These are phyloP conservation scores for Lanmaoa pseudosensibilis DNA, from an alignment of 768 basidiomycete genomes.

Conservation along the genomic window DNA sequence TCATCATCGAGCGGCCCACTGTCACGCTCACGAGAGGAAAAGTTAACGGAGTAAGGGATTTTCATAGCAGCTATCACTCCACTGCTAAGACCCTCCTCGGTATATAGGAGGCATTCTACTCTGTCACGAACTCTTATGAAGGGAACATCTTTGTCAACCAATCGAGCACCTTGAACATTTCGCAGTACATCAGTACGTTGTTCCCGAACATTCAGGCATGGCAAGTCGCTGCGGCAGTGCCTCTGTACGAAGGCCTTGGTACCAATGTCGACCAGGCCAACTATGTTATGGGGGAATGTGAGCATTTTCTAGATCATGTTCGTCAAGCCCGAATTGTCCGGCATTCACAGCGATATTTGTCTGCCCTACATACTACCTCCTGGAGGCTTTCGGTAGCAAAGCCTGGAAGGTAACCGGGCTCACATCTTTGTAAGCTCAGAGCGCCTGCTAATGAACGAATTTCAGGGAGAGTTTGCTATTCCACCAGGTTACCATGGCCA, in stretches of 20 bases:
- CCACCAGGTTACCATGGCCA: slow-evolving; percentile 5
- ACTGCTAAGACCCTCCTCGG: not conserved
- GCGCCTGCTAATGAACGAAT: not conserved
- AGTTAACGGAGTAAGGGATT: slow-evolving; percentile 6
- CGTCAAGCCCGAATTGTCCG: not conserved
- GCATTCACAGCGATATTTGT: slow-evolving; percentile 1
- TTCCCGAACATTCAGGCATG: not conserved
- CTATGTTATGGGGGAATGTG: slow-evolving; percentile 3
- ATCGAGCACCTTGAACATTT: not conserved
- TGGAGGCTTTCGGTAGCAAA: not conserved
- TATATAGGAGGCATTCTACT: slow-evolving; percentile 2
- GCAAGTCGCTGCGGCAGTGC: not conserved
- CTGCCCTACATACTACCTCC: slow-evolving; percentile 6
- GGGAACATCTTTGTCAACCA: slow-evolving; percentile 1
- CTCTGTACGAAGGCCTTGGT: not conserved
- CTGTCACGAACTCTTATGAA: slow-evolving; percentile 6
- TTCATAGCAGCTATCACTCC: not conserved
- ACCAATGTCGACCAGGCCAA: not conserved
- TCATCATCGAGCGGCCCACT: slow-evolving; percentile 5
- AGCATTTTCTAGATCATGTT: not conserved
- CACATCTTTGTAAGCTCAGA: too few species aligned
- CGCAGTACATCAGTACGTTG: slow-evolving; percentile 1
- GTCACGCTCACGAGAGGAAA: not conserved
- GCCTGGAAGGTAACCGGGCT: slow-evolving; percentile 3
- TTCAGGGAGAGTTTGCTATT: slow-evolving; percentile 8